Evolutionary conservation across 495 filamentous ascomycete species (phyloP), one percentile per base, ranked within the genome.

Genomic region (Chaetomium fimeti): DNA sequence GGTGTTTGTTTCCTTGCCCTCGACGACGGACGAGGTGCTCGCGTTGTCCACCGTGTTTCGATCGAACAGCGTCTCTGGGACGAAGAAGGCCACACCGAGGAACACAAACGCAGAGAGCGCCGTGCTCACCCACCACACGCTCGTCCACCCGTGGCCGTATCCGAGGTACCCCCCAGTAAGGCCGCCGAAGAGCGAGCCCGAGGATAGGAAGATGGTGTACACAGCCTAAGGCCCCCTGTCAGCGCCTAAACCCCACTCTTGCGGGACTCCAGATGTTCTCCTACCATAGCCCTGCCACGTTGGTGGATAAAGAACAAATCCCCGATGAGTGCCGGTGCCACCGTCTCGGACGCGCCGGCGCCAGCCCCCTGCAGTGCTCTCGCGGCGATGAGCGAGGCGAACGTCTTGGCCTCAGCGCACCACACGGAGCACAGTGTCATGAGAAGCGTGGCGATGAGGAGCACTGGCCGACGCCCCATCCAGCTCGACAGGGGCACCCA

Each of bases 401-500:
- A 59, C 25, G 40, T 20, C 18, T 45, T n/a, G 5, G 56, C 56
- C 5, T 13, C 6, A 13, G 56, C 56, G 20, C 40, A 45, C 56
- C 56, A 59, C 15, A 59, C 56, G 1, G 56, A 47, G 16, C 56
- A 59, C 0, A 59, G 56, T 16, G 42, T 59, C 56, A 59, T 59
- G 25, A 59, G 56, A 1, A 59, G 56, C 40, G 56, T 59, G 13
- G 56, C 56, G 24, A 59, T 12, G 40, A 59, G 38, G 22, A 59
- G 25, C 25, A 59, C 56, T 0, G 56, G 56, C 20, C 56, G 38
- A 40, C 56, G 56, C 11, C 56, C 56, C 56, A 32, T 47, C 56
- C 56, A 59, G 56, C 43, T 59, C 40, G 56, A 59, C 20, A 59
- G 42, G 8, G 56, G 56, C 56, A 59, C 56, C 56, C 56, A 59